Conservation (phyloP, 805 yeast genomes). For the Wickerhamiella azyma region DNA sequence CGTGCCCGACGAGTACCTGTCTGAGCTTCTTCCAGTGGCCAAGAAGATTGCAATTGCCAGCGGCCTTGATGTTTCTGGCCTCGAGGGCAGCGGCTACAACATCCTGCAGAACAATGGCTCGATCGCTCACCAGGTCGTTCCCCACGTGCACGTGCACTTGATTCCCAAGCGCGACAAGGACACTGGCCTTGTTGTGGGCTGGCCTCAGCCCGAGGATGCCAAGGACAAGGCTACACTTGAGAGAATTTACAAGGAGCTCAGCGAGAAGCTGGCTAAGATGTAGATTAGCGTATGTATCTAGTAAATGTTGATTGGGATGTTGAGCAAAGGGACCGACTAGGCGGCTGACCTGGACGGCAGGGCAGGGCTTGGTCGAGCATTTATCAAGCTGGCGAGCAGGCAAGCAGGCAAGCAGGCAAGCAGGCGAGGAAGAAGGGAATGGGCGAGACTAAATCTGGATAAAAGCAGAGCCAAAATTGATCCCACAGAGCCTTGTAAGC, state of each 20-base stretch:
- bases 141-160: conserved; percentile 92
- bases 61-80: conserved; percentile 40
- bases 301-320: background rate
- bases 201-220: conserved; percentile 84
- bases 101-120: conserved; percentile 85
- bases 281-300: background rate
- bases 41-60: conserved; percentile 71
- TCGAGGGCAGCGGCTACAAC: conserved; percentile 63
- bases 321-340: too few relatives aligned
- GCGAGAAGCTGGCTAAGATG: conserved; percentile 26
- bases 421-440: too few relatives aligned
- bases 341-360: too few relatives aligned
- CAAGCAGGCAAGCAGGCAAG: too few relatives aligned
- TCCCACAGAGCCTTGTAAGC: background rate
- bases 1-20: conserved; percentile 79
- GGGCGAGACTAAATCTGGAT: background rate
- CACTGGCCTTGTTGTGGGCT: conserved; percentile 75
- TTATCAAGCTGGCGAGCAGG: too few relatives aligned
- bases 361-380: too few relatives aligned
- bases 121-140: conserved; percentile 90
- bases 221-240: conserved; percentile 47
- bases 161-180: conserved; percentile 70
- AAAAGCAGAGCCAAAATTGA: background rate
- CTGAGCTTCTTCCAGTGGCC: conserved; percentile 76
- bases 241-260: conserved; percentile 47